Base-by-base conservation (phyloP, 371 early-diverging fungal genomes). In the Gilbertella persicaria region DNA sequence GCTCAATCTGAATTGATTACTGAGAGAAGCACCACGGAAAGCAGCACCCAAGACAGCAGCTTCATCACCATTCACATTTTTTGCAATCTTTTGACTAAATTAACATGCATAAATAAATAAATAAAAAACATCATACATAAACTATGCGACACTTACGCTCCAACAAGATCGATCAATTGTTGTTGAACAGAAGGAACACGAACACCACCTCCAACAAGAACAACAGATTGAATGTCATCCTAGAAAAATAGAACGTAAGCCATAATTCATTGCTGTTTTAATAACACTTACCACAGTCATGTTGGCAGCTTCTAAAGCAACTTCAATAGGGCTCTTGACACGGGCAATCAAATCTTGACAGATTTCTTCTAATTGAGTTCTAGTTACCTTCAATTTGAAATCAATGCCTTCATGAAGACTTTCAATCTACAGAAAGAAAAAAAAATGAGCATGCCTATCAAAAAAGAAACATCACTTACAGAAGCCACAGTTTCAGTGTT, bases 11-110 rank as follows among this genome's bases (percentile, higher is more conserved):
- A 97, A 96, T 60, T 89, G 91, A 51, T 88, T 84, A 66, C 92
- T 92, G 35, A 93, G 70, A 19, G 84, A 74, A 7, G 99, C 99
- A 21, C 90, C 94, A 52, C 86, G 87, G 79, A 94, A 93, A 8
- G 87, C 93, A 39, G 97, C 97, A 42, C 91, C 90, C 64, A 95
- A 69, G n/a, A 94, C 97, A 33, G 92, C 93, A 13, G 98, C 96
- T 72, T 98, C 99, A 62, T 98, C 99, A 26, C 83, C 90, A 61
- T 98, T 96, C 23, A 98, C 87, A 55, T 92, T 94, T 75, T 91
- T 84, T 33, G 96, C 93, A 56, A 98, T 87, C 71, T 89, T 93
- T 57, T 85, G 86, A 52, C 83, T 83, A 48, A 40, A 19, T 8
- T 30, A 33, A 12, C n/a, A 1, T 39, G 21, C 5, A n/a, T n/a